Base-by-base conservation (phyloP, 805 yeast species). In the Nakazawaea wickerhamii region DNA sequence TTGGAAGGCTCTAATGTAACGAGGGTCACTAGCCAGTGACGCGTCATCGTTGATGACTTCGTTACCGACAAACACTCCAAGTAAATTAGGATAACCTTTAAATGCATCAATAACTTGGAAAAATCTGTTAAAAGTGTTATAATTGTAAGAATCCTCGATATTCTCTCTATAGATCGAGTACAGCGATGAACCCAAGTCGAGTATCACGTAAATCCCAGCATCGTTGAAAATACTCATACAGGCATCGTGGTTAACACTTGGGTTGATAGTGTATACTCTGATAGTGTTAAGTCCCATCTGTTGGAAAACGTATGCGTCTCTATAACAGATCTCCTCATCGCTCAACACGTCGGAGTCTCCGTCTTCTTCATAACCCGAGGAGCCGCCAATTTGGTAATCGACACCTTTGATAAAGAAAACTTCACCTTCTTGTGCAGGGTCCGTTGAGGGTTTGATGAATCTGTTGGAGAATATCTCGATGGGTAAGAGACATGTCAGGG, bases 321-420 rank as follows among this genome's bases (percentile, higher is more conserved):
- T 78, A 49, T 77, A 75, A 63, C 96, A 90, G 21, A 66, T 68
- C 19, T 71, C 76, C 2, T 76, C 71, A 52, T 87, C 85, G 11
- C 89, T 72, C 28, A 90, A 67, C 2, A 87, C 89, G 59, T 90
- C 96, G 11, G 57, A 50, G 36, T 46, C 50, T 35, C 47, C 65
- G 25, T 52, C 61, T 23, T 50, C 49, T 15, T 61, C 52, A 52
- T 69, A 77, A 14, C 66, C 72, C 1, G 95, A 84, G 0, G 96
- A 81, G 2, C 96, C 97, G 49, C 97, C 96, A 0, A 91, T 95
- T 63, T 87, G 95, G 62, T 90, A 90, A 62, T 88, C 97, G 31
- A 90, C 77, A 48, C 97, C 97, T 47, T 85, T 77, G 43, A 89
- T 69, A 60, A 81, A 83, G 59, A 87, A 90, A 7, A 85, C 83